Conservation (phyloP, 2,329 filamentous ascomycete species). For the Didymosphaeria variabile region DNA sequence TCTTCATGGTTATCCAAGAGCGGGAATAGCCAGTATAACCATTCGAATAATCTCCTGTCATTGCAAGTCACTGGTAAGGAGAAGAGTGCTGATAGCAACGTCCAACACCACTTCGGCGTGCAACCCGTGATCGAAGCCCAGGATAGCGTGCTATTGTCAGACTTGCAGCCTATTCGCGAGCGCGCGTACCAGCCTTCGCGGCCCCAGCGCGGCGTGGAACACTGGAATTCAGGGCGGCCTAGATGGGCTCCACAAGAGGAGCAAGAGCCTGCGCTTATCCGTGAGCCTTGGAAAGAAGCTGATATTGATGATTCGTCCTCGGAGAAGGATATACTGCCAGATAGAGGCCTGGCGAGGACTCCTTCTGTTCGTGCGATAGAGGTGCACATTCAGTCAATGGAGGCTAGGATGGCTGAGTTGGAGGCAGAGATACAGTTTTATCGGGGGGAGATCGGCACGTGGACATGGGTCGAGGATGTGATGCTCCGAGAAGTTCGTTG, state of each 20-base stretch:
- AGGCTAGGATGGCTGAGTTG: neutral
- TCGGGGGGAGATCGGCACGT: neutral
- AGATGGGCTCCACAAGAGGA: neutral
- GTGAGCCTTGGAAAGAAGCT: neutral
- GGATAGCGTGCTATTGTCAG: neutral
- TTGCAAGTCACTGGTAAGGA: neutral
- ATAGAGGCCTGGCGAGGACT: too few species aligned
- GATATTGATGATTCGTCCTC: neutral
- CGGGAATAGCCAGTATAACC: neutral
- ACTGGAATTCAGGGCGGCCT: neutral
- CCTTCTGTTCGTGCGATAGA: neutral
- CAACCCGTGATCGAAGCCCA: neutral
- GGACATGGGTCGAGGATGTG: neutral
- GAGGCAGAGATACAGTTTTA: neutral
- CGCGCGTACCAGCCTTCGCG: neutral
- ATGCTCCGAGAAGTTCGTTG: neutral
- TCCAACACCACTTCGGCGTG: neutral
- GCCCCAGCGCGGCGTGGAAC: neutral
- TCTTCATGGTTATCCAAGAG: neutral
- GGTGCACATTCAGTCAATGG: conserved; percentile 1
- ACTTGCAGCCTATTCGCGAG: neutral
- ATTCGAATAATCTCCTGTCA: neutral
- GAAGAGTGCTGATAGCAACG: neutral
- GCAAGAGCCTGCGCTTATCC: neutral
- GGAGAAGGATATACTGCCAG: neutral